Base-by-base conservation (phyloP, 1,284 basidiomycete genomes). In the Microbotryum intermedium region DNA sequence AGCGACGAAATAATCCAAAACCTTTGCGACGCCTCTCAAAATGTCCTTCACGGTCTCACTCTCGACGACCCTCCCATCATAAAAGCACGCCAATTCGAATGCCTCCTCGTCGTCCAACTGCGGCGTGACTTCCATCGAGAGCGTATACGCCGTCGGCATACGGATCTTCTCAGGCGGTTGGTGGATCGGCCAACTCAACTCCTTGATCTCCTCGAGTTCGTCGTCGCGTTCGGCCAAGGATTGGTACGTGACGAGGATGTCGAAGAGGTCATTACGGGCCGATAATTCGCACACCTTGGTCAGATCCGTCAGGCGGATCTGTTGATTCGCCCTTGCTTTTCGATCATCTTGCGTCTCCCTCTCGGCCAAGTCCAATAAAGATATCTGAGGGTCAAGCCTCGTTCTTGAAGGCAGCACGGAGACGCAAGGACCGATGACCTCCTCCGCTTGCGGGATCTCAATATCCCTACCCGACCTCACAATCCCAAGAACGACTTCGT, bases 401-500 rank as follows among this genome's bases (percentile, higher is more conserved):
- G 61, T 50, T 2, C 66, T 60, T 9, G 64, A 65, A 2, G 69
- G 69, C 0, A 68, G 52, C 18, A 70, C 68, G 5, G 66, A 69
- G 9, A 69, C 69, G 55, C 69, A 70, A 6, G 68, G 68, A 6
- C 69, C 69, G 30, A 65, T 65, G 25, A 70, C 49, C 43, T 67
- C 63, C 47, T 70, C 69, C 8, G 69, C 68, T 48, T 58, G 45
- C 25, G 49, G 43, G n/a, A 69, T 49, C 26, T 69, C 68, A 50
- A 70, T 59, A 47, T 70, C 69, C 20, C 69, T 52, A 2, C 69
- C 69, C 1, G 64, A 68, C n/a, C 69, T 65, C 4, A 69, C 68
- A 44, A 69, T 60, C 3, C 69, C 69, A 43, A 70, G 54, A 0
- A 57, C 57, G 18, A 69, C 59, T 48, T 70, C 69, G 25, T 30